Base-by-base conservation (phyloP, 352 stramenopile genomes). In the Phytophthora niederhauseri region DNA sequence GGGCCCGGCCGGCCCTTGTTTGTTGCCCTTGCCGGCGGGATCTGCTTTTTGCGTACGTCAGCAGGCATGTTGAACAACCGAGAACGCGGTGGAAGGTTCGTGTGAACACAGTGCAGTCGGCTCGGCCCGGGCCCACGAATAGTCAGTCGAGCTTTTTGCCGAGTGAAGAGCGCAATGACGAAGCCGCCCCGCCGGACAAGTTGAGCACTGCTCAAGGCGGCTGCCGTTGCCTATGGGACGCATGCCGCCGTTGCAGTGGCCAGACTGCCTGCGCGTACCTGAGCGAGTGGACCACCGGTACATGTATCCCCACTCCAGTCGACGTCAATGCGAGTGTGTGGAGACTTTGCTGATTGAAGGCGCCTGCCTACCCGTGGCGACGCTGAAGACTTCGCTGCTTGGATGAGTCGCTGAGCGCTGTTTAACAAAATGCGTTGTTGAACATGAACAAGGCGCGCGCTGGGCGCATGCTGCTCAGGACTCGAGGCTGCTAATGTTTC, bases 31-130 rank as follows among this genome's bases (percentile, higher is more conserved):
- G 31, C 24, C 22, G n/a, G 14, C 49, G 7, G 7, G 59, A 53
- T 53, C 34, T 22, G 57, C 45, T 43, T n/a, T 43, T 58, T 11
- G 46, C 34, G 55, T 65, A 65, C 58, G 58, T 65, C 58, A 65
- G 58, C 52, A 59, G 30, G n/a, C 45, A 64, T 30, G 57, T 66
- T 66, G 60, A 66, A 66, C 60, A 28, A 65, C 45, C 53, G n/a
- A 22, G 51, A 59, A 61, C 12, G 19, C 3, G 9, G 28, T 17
- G n/a, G 34, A 61, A 61, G 46, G 34, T 61, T 61, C 54, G 53
- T 46, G 36, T 52, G 38, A 61, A 41, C n/a, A 58, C 28, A 38
- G 38, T 22, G 20, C 55, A 52, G 28, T 53, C 28, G 28, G 28
- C 28, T 31, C 30, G 30, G 30, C 30, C 0, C 30, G 30, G 36